Evolutionary conservation across 768 basidiomycete species (phyloP).

Genomic region (Leccinum obscurum): DNA sequence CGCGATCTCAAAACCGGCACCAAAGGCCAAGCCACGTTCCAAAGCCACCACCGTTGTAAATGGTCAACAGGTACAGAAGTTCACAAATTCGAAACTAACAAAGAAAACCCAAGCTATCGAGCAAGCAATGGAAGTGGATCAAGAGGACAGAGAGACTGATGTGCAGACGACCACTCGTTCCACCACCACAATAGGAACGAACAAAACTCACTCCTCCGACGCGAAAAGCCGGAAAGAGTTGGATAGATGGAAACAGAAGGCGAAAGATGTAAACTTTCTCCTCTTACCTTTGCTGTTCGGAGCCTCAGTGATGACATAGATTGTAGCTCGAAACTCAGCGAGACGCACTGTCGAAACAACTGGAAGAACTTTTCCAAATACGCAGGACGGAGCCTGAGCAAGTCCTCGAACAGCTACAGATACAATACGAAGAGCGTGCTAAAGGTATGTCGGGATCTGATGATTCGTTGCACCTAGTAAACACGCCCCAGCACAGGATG

Average conservation of each 20-base stretch:
- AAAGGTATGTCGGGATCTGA: constrained; percentile 42
- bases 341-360: constrained; percentile 47
- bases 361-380: constrained; percentile 59
- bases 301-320: neutral
- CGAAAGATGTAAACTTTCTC: constrained; percentile 22
- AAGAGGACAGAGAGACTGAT: constrained; percentile 3
- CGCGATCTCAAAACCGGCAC: constrained; percentile 2
- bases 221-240: constrained; percentile 23
- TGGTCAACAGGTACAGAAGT: constrained; percentile 8
- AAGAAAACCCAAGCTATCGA: constrained; percentile 7
- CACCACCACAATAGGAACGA: constrained; percentile 10
- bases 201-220: constrained; percentile 16
- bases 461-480: constrained; percentile 3
- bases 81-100: constrained; percentile 9
- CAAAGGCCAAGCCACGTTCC: constrained; percentile 18
- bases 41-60: constrained; percentile 10
- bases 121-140: constrained; percentile 19
- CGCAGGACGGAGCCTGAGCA: constrained; percentile 69
- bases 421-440: constrained; percentile 51
- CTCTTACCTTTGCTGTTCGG: neutral
- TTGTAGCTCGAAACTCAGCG: constrained; percentile 41
- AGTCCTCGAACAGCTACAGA: constrained; percentile 45
- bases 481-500: constrained; percentile 53
- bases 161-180: constrained; percentile 5
- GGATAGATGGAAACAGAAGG: constrained; percentile 33